These are phyloP conservation scores for Beverwykella pulmonaria DNA, from an alignment of 495 filamentous ascomycete genomes.

Conservation along the genomic window DNA sequence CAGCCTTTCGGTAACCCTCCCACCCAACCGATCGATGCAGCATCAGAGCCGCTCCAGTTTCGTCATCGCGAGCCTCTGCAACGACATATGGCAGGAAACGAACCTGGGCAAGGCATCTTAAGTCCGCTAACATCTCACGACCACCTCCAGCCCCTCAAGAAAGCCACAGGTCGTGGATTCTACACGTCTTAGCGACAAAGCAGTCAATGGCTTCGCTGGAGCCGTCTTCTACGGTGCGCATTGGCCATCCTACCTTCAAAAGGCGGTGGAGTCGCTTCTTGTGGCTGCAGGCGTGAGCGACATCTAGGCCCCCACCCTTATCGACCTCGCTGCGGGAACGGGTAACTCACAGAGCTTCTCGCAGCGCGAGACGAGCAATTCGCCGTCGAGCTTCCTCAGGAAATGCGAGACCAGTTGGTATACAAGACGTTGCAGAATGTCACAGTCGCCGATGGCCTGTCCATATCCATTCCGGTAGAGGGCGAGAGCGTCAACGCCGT, in stretches of 20 bases:
- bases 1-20: constrained; percentile 3
- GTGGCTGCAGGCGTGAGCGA: constrained; percentile 50
- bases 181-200: constrained; percentile 24
- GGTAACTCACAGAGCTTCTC: constrained; percentile 66
- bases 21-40: not conserved
- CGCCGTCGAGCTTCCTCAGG: constrained; percentile 63
- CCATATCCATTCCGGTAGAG: constrained; percentile 56
- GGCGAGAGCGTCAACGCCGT: constrained; percentile 63
- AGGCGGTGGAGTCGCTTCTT: constrained; percentile 59
- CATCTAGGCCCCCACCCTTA: constrained; percentile 50
- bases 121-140: too few relatives aligned
- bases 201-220: constrained; percentile 56
- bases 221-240: constrained; percentile 61
- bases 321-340: constrained; percentile 68
- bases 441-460: constrained; percentile 56
- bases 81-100: not conserved
- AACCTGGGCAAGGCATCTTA: too few relatives aligned
- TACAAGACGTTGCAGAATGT: constrained; percentile 57
- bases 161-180: constrained; percentile 12
- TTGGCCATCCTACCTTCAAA: constrained; percentile 62
- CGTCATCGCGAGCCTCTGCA: not conserved
- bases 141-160: too few relatives aligned
- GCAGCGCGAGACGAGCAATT: constrained; percentile 55
- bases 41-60: not conserved
- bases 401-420: constrained; percentile 60